Evolutionary conservation across 208 protist species (phyloP).

Genomic region (Trypanosoma lewisi): DNA sequence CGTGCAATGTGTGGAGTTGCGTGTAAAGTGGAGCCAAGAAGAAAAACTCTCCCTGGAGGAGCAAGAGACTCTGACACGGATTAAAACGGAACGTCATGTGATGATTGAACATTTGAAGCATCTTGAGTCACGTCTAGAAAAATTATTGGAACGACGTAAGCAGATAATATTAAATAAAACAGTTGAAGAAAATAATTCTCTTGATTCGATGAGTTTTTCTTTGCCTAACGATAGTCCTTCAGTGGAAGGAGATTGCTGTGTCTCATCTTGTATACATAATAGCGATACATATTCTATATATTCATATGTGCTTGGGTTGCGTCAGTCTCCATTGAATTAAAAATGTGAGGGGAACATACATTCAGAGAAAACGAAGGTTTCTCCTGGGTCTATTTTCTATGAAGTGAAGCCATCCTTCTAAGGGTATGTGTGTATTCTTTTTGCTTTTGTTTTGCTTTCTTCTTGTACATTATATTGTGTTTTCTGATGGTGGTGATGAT

Average conservation of each 20-base stretch:
- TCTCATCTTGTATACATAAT: too few relatives aligned
- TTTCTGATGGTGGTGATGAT: too few relatives aligned
- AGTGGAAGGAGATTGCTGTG: not conserved
- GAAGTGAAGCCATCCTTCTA: not conserved
- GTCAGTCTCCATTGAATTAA: too few relatives aligned
- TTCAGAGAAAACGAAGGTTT: too few relatives aligned
- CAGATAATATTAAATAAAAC: not conserved
- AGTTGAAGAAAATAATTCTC: not conserved
- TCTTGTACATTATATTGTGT: not conserved
- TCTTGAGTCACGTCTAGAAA: slow-evolving; percentile 2
- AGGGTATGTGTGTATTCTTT: not conserved
- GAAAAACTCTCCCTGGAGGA: not conserved
- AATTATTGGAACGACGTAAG: slow-evolving; percentile 2
- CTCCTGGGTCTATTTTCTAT: not conserved
- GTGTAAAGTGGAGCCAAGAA: slow-evolving; percentile 9
- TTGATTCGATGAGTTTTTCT: not conserved
- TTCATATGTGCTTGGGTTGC: too few relatives aligned
- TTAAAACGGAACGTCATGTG: slow-evolving; percentile 9
- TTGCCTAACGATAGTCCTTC: not conserved
- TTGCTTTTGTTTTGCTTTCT: not conserved
- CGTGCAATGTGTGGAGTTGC: not conserved
- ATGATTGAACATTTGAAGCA: slow-evolving; percentile 12
- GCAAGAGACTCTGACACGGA: slow-evolving; percentile 7
- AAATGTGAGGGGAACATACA: too few relatives aligned
- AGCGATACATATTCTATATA: too few relatives aligned